Base-by-base conservation (phyloP, 2,329 filamentous ascomycete species). In the Talaromyces funiculosus region DNA sequence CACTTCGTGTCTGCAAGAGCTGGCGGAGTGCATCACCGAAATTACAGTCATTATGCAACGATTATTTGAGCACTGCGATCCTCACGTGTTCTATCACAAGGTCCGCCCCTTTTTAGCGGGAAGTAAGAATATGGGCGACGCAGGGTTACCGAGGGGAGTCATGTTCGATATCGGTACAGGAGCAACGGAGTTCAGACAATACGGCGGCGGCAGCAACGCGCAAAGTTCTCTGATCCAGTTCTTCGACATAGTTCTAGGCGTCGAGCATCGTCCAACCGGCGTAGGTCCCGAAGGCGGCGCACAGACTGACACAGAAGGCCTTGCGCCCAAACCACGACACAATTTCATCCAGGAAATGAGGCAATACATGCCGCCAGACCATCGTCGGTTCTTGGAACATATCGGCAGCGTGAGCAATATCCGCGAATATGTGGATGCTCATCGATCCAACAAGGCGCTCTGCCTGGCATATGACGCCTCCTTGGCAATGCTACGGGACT, bases 341-440 rank as follows among this genome's bases (percentile, higher is more conserved):
- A 95, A 94, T 69, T 99, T 99, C 77, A 93, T 99, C 71, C 86
- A 90, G 70, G 94, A 99, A 66, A 99, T 99, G 94, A 89, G 93
- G 61, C 84, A 84, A 49, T 99, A 99, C 77, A 99, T 99, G 94
- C 94, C 94, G 0, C 93, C 92, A 0, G 85, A 89, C 0, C 94
- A 99, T 71, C 89, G 92, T 3, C 87, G 90, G 42, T 99, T 99
- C 77, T 82, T 99, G 3, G 84, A 89, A 64, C 89, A 95, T 64
- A 87, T 97, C 12, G 82, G 85, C 54, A 80, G 80, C 16, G 86
- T 97, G 3, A 87, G 93, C 67, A 97, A 97, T 70, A 91, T 99
- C 67, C 89, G 91, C 31, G 82, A 88, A 18, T 97, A 88, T 67
- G 92, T 97, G 54, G 84, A 89, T 65, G 73, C 66, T 66, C 84